Base-by-base conservation (phyloP, 2,329 filamentous ascomycete species). In the Alternaria burnsii region DNA sequence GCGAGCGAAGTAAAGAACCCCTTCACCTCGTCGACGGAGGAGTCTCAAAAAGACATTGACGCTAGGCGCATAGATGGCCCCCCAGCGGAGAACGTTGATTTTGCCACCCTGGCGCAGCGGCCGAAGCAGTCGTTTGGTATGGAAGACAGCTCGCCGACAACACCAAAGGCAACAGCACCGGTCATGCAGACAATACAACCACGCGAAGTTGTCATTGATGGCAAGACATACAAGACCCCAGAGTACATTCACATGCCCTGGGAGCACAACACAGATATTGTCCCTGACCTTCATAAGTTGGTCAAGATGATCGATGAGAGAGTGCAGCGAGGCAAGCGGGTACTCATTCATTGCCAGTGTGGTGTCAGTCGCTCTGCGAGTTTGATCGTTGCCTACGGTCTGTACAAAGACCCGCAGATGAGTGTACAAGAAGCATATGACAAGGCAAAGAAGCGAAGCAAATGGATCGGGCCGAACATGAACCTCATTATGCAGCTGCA, bases 381-480 rank as follows among this genome's bases (percentile, higher is more conserved):
- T 79, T 81, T 96, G 63, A 93, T 96, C 61, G 94, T 96, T 52
- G 92, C 92, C 20, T 96, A 94, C 65, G 92, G 91, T 43, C 81
- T 96, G 59, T 95, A 91, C 77, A 90, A 90, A 73, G 91, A 92
- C 61, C 91, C 91, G 2, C 85, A 88, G 6, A 80, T 93, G 70
- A 92, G 86, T 68, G 91, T 94, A 54, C 93, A 94, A 72, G 91
- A 94, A 75, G 91, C 92, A 3, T 95, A 95, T 74, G 88, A 93
- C 74, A 86, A 89, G 3, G 91, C 92, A 3, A 93, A 96, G 79
- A 85, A 87, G 55, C 91, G 91, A 79, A 95, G 92, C 77, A 88
- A 86, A 72, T 96, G 92, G 92, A 94, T 96, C 69, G 93, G 92
- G 59, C 92, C 92, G 0, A 96, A 96, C 77, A 96, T 96, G 92